Evolutionary conservation across 495 filamentous ascomycete genomes (phyloP).

Genomic region (Staphylotrichum tortipilum): DNA sequence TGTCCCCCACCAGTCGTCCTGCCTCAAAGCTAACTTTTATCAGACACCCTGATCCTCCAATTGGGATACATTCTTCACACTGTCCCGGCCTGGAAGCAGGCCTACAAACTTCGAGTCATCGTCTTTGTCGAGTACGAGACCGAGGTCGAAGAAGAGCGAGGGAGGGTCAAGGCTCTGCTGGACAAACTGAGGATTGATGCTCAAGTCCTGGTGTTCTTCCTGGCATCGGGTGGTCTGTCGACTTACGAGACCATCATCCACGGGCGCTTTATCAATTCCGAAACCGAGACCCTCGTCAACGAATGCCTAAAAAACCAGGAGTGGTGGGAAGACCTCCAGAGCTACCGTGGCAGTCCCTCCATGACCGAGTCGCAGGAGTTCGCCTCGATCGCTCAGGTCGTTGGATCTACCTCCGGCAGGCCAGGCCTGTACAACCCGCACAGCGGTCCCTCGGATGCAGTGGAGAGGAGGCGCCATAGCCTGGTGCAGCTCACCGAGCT

Average conservation of each 20-base stretch:
- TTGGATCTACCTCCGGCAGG: slow-evolving; percentile 29
- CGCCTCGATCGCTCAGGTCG: slow-evolving; percentile 22
- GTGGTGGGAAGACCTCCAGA: slow-evolving; percentile 77
- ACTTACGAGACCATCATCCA: slow-evolving; percentile 76
- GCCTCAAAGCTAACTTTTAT: slow-evolving; percentile 7
- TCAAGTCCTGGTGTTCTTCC: slow-evolving; percentile 70
- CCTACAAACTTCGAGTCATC: slow-evolving; percentile 62
- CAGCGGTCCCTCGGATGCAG: slow-evolving; percentile 11
- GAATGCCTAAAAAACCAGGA: slow-evolving; percentile 56
- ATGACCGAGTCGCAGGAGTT: slow-evolving; percentile 35
- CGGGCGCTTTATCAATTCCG: slow-evolving; percentile 39
- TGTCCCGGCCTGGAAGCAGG: slow-evolving; percentile 73
- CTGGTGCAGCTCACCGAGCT: slow-evolving; percentile 29
- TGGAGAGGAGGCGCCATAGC: slow-evolving; percentile 28
- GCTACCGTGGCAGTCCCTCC: slow-evolving; percentile 49
- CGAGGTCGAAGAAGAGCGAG: slow-evolving; percentile 71
- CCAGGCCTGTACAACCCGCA: slow-evolving; percentile 24
- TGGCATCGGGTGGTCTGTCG: slow-evolving; percentile 62
- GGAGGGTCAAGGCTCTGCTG: slow-evolving; percentile 62
- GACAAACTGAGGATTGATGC: slow-evolving; percentile 77
- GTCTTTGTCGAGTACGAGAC: slow-evolving; percentile 88
- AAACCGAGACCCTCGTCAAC: slow-evolving; percentile 46
- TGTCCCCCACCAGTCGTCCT: background rate
- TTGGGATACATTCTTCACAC: slow-evolving; percentile 77
- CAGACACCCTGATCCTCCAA: slow-evolving; percentile 75